Evolutionary conservation across 1,284 basidiomycete species (phyloP).

Genomic region (Marasmius fiardii): DNA sequence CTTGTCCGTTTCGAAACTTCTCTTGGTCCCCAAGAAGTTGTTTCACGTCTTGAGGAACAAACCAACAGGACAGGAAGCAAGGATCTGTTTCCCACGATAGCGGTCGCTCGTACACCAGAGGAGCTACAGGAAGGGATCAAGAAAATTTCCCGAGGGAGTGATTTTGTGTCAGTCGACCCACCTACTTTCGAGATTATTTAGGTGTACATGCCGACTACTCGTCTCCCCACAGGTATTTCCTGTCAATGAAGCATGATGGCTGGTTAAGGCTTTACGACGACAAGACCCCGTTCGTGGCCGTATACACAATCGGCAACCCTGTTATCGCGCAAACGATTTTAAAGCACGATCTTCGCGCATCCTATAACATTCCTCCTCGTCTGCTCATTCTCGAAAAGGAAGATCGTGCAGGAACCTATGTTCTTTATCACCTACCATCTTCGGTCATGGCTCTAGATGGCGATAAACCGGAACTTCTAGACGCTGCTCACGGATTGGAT

Average conservation of each 20-base stretch:
- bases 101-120: conserved; percentile 27
- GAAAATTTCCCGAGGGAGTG: conserved; percentile 29
- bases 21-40: conserved; percentile 36
- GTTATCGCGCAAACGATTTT: conserved; percentile 47
- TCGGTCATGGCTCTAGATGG: conserved; percentile 32
- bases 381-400: conserved; percentile 42
- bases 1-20: conserved; percentile 43
- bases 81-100: conserved; percentile 26
- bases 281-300: conserved; percentile 28
- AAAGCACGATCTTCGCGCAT: conserved; percentile 38
- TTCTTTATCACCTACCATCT: conserved; percentile 49
- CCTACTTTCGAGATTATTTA: neutral
- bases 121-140: conserved; percentile 34
- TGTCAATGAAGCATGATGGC: conserved; percentile 33
- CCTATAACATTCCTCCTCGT: conserved; percentile 44
- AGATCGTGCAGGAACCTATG: conserved; percentile 34
- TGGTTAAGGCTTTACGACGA: conserved; percentile 38
- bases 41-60: conserved; percentile 39
- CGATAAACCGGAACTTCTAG: conserved; percentile 27
- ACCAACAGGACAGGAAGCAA: conserved; percentile 36
- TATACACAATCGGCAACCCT: conserved; percentile 55
- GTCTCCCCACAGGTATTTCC: conserved; percentile 37
- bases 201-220: neutral
- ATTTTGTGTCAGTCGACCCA: conserved; percentile 46
- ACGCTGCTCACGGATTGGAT: conserved; percentile 36